These are phyloP conservation scores for Exophiala sp. DNA, from an alignment of 2,329 filamentous ascomycete genomes.

Conservation along the genomic window DNA sequence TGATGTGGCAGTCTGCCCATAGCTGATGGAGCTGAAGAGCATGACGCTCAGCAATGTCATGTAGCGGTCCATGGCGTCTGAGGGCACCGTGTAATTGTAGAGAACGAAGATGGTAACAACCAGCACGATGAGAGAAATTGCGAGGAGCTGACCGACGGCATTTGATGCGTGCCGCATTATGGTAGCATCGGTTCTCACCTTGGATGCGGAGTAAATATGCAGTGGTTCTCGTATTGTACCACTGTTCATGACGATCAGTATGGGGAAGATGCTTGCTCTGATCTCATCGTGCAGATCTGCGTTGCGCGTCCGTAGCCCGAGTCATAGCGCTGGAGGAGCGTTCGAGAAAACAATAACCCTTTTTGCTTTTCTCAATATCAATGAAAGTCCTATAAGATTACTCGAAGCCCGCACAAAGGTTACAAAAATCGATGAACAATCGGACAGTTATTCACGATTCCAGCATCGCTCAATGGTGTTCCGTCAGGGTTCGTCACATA, in stretches of 20 bases:
- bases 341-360: background rate
- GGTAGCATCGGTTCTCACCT: background rate
- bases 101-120: background rate
- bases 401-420: too few species aligned
- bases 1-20: constrained; percentile 8
- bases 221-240: background rate
- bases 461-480: background rate
- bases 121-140: background rate
- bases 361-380: too few species aligned
- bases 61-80: too few species aligned
- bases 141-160: background rate
- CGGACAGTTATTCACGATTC: background rate
- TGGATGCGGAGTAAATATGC: background rate
- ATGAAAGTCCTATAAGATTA: too few species aligned
- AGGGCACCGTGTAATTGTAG: too few species aligned
- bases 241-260: background rate
- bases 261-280: background rate
- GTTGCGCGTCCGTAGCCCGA: background rate
- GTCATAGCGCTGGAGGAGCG: background rate
- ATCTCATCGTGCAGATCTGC: constrained; percentile 3
- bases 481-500: background rate
- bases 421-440: background rate
- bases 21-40: background rate
- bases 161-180: background rate
- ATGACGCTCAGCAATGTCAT: background rate